Evolutionary conservation across 2,329 filamentous ascomycete species (phyloP).

Genomic region (Pleoardoris graminearum): DNA sequence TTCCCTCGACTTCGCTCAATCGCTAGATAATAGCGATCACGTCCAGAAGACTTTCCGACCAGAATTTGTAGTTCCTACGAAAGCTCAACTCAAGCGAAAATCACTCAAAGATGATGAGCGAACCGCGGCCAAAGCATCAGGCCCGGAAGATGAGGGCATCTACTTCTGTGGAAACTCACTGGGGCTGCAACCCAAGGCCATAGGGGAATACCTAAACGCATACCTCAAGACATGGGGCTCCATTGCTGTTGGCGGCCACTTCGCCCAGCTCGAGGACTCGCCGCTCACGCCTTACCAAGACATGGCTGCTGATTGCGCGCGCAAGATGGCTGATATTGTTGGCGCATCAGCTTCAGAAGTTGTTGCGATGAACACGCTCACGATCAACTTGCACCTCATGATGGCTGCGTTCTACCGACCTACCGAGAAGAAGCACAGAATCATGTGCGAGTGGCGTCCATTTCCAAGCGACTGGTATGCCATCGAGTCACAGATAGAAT

Average conservation of each 20-base stretch:
- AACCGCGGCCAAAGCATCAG: constrained; percentile 30
- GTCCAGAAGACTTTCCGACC: constrained; percentile 54
- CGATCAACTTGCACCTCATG: constrained; percentile 78
- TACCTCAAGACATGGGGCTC: constrained; percentile 83
- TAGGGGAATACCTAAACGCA: constrained; percentile 66
- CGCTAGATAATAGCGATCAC: constrained; percentile 36
- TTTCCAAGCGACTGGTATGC: constrained; percentile 90
- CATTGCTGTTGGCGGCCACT: constrained; percentile 83
- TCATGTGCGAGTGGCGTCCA: constrained; percentile 83
- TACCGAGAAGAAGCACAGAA: constrained; percentile 67
- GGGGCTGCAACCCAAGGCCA: constrained; percentile 75
- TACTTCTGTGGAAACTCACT: constrained; percentile 92
- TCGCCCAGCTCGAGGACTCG: constrained; percentile 68
- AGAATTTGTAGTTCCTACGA: constrained; percentile 77
- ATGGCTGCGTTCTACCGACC: constrained; percentile 84
- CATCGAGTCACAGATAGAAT: constrained; percentile 78
- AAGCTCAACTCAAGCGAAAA: constrained; percentile 68
- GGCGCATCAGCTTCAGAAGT: constrained; percentile 74
- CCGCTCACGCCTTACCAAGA: constrained; percentile 75
- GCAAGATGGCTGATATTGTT: constrained; percentile 71
- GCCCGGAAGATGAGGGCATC: constrained; percentile 56
- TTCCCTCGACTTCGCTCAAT: constrained; percentile 30
- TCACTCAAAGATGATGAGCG: constrained; percentile 46
- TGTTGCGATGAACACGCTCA: constrained; percentile 85
- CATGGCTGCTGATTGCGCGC: constrained; percentile 72